Evolutionary conservation across 768 basidiomycete species (phyloP).

Genomic region (Udeniomyces megalosporus): DNA sequence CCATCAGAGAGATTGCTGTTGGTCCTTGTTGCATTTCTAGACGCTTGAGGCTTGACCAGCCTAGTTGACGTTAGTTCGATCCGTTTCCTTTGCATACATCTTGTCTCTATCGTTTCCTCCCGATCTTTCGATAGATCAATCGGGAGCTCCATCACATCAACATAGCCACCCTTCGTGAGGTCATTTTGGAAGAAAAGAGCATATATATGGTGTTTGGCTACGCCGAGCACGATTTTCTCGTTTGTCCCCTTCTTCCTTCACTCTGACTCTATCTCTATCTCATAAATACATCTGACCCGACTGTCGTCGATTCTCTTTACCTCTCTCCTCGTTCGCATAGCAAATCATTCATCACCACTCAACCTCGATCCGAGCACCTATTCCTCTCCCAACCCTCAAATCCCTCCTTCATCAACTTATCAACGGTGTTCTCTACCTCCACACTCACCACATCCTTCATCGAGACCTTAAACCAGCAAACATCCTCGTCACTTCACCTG

Average conservation of each 20-base stretch:
- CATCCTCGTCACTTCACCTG: conserved; percentile 77
- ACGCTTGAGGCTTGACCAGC: no score
- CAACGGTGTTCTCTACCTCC: conserved; percentile 86
- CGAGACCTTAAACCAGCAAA: conserved; percentile 98
- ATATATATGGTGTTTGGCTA: conserved; percentile 99
- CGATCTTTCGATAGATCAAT: conserved; percentile 45
- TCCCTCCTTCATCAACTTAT: conserved; percentile 85
- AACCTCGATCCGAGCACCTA: conserved; percentile 62
- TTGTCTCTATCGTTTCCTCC: neutral
- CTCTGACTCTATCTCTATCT: neutral
- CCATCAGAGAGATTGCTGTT: conserved; percentile 89
- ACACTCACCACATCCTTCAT: conserved; percentile 85
- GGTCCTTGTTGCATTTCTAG: no score
- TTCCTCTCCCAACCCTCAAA: conserved; percentile 67
- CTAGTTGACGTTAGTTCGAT: no score
- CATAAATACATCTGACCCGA: neutral
- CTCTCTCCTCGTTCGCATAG: conserved; percentile 30
- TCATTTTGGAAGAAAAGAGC: conserved; percentile 92
- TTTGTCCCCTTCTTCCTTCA: conserved; percentile 32
- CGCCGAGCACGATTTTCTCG: conserved; percentile 95
- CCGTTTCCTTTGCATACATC: no score
- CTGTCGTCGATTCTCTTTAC: neutral
- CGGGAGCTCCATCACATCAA: conserved; percentile 82
- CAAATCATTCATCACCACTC: conserved; percentile 99
- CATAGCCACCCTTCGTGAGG: conserved; percentile 76